Evolutionary conservation across 805 yeast genomes (phyloP), one percentile per base, ranked within the genome.

Genomic region (Metschnikowia lunata): DNA sequence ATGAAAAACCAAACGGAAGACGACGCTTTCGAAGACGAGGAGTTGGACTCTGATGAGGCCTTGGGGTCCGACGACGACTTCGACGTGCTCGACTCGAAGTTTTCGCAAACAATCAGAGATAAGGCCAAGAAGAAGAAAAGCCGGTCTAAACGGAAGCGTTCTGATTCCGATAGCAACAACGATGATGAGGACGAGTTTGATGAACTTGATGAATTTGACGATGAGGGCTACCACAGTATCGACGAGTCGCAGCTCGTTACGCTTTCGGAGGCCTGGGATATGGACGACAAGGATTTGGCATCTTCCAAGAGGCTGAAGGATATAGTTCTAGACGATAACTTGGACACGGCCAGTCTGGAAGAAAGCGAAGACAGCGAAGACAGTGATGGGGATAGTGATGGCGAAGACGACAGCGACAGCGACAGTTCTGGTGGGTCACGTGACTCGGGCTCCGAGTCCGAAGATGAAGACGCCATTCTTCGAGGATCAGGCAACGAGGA

Each of bases 191-290:
- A 18, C 3, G 23, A 18, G n/a, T n/a, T n/a, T n/a, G n/a, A n/a
- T n/a, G n/a, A n/a, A n/a, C n/a, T n/a, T 18, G 23, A 18, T 18
- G 23, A 18, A 18, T 18, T 18, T 18, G 11, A 10, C 31, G 47
- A 43, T 26, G 76, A 73, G 8, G 91, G 78, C 10, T 85, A 86
- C 58, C 77, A 77, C 26, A 82, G 90, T 57, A 72, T 85, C 35
- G 96, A 88, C 55, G 96, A 88, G 58, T 70, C 64, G 28, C 85
- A 88, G 52, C 72, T 89, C 42, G 75, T 85, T 47, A 78, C 95
- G 0, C 69, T 89, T 33, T 84, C 95, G n/a, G 89, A 83, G 53
- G 89, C 87, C 3, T 88, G 96, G 96, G 97, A 85, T 58, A 63
- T 80, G 64, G 93, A 87, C 60, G 46, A 46, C n/a, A 27, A 33